phyloP scores from a whole-genome alignment of 305 asterid genomes.

The Solanum hybrid region DNA sequence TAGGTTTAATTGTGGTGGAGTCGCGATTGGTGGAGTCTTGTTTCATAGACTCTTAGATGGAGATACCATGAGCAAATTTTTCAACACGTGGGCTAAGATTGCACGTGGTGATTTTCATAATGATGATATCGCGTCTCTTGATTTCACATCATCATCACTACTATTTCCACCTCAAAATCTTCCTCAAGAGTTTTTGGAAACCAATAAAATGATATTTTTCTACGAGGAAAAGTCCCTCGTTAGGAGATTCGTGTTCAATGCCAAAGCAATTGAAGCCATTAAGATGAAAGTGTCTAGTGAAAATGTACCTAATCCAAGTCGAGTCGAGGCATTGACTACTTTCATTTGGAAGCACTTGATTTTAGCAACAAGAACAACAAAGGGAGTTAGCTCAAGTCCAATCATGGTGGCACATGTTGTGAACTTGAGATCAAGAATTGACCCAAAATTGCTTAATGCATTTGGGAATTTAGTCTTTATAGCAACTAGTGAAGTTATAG shows the following conservation, averaged over 20 bases:
- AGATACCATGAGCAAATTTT: background rate
- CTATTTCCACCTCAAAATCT: background rate
- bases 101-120: background rate
- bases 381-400: background rate
- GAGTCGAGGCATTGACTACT: background rate
- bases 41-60: background rate
- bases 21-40: background rate
- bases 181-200: background rate
- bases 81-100: constrained; percentile 1
- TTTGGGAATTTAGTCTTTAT: background rate
- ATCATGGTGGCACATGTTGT: background rate
- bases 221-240: background rate
- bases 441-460: background rate
- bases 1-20: background rate
- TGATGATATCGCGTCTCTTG: background rate
- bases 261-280: background rate
- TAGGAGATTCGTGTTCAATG: background rate
- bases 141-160: background rate
- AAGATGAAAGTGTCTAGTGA: background rate
- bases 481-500: background rate
- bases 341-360: background rate
- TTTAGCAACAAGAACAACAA: background rate
- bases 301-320: background rate
- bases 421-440: background rate
- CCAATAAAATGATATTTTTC: background rate